Base-by-base conservation (phyloP, 768 basidiomycete species). In the Boletus reticulatus region DNA sequence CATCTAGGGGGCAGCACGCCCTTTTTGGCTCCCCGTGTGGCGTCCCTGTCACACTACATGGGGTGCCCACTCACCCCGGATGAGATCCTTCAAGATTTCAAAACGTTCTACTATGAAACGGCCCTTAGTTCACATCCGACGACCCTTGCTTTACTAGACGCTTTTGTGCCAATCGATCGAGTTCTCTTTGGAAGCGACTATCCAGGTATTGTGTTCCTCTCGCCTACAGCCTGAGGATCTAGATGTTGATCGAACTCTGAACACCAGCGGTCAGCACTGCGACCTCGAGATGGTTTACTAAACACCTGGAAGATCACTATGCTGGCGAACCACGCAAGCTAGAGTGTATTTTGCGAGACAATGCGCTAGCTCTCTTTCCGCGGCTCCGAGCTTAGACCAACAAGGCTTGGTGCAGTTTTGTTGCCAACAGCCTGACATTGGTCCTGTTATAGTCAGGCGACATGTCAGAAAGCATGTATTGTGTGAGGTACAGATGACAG, bases 131-230 rank as follows among this genome's bases (percentile, higher is more conserved):
- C 84, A 3, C 78, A 81, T 64, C 77, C 77, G 42, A 68, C 78
- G 22, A 84, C 76, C 48, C 71, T 88, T 19, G 65, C 74, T 19
- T 76, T 80, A 5, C 73, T 85, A 63, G 74, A 84, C 45, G 65
- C 67, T 19, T 83, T 87, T 63, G 78, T 83, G 4, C 64, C 72
- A 20, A 64, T 70, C 2, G 79, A 82, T 43, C 82, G 70, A 36
- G 69, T 91, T 50, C 71, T 90, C 24, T 89, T 87, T 67, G 89
- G 89, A 39, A 85, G 84, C 16, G 89, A 92, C 68, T 88, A 87
- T 63, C 89, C 89, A 51, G 89, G 89, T 87, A 66, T 52, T 72
- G 61, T 52, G 44, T 24, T 50, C 24, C 34, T 31, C 17, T 36
- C 29, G 14, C 46, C 9, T 41, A n/a, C 45, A 14, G 9, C 22